Conservation (phyloP, 352 stramenopile genomes). For the Pythium rhizo-oryzae region DNA sequence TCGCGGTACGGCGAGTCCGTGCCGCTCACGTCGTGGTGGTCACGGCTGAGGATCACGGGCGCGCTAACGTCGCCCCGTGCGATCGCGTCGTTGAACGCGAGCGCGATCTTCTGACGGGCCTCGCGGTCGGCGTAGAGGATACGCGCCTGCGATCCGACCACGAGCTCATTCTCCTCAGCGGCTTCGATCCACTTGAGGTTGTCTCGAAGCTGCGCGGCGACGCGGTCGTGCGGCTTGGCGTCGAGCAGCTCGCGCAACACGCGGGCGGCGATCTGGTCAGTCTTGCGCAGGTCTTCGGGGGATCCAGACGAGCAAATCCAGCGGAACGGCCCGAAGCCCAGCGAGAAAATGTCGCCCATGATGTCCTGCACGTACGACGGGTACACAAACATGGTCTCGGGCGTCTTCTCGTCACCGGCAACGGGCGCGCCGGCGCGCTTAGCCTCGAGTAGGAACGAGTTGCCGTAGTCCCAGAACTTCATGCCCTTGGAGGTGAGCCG, state of each 20-base stretch:
- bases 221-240: conserved; percentile 46
- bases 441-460: conserved; percentile 88
- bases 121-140: conserved; percentile 89
- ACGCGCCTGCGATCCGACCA: conserved; percentile 87
- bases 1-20: conserved; percentile 90
- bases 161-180: conserved; percentile 82
- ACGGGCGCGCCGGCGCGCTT: conserved; percentile 86
- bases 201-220: conserved; percentile 78
- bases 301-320: conserved; percentile 85
- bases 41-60: conserved; percentile 80
- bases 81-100: conserved; percentile 88
- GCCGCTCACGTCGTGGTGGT: conserved; percentile 90
- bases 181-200: conserved; percentile 89
- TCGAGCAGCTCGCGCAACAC: conserved; percentile 71
- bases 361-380: conserved; percentile 91
- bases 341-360: conserved; percentile 92
- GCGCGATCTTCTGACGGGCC: conserved; percentile 71
- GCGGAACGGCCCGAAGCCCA: conserved; percentile 89
- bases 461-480: conserved; percentile 92
- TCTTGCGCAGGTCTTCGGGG: conserved; percentile 71
- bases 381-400: conserved; percentile 82
- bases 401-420: conserved; percentile 49
- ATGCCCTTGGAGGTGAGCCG: conserved; percentile 77
- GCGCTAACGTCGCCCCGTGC: conserved; percentile 59
- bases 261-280: conserved; percentile 70